Conservation (phyloP, 768 basidiomycete species). For the Tulasnella sp. region DNA sequence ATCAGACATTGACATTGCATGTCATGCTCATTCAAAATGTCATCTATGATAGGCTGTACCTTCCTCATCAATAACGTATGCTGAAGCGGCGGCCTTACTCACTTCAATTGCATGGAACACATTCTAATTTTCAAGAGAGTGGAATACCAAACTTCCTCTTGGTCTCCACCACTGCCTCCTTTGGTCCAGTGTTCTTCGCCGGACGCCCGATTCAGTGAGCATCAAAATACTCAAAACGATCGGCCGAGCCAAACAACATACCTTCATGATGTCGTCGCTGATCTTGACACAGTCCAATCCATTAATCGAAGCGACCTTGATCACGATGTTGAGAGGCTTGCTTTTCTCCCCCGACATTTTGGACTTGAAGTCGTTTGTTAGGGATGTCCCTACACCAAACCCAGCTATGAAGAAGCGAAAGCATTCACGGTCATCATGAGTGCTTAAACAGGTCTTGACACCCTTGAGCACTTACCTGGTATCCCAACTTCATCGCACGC, state of each 20-base stretch:
- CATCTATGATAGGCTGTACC: no score
- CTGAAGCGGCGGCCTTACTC: no score
- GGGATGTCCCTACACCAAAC: conserved; percentile 87
- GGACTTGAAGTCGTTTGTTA: conserved; percentile 75
- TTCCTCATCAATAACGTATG: no score
- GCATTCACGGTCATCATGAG: no score
- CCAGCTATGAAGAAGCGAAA: conserved; percentile 40
- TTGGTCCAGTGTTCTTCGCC: conserved; percentile 55
- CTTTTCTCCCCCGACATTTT: conserved; percentile 45
- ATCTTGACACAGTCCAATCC: conserved; percentile 78
- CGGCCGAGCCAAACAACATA: conserved; percentile 22
- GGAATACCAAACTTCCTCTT: conserved; percentile 33
- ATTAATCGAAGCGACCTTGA: conserved; percentile 73
- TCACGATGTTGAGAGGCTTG: conserved; percentile 86
- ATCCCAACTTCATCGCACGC: conserved; percentile 63
- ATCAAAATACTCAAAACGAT: no score
- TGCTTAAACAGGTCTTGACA: background rate
- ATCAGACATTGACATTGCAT: no score
- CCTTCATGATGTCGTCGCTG: conserved; percentile 85
- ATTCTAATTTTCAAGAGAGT: background rate
- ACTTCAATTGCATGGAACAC: no score
- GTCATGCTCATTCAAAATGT: no score
- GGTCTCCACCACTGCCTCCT: conserved; percentile 44
- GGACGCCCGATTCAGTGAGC: no score
- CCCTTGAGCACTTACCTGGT: conserved; percentile 32